Conservation (phyloP, 495 filamentous ascomycete genomes). For the Aspergillus taichungensis region DNA sequence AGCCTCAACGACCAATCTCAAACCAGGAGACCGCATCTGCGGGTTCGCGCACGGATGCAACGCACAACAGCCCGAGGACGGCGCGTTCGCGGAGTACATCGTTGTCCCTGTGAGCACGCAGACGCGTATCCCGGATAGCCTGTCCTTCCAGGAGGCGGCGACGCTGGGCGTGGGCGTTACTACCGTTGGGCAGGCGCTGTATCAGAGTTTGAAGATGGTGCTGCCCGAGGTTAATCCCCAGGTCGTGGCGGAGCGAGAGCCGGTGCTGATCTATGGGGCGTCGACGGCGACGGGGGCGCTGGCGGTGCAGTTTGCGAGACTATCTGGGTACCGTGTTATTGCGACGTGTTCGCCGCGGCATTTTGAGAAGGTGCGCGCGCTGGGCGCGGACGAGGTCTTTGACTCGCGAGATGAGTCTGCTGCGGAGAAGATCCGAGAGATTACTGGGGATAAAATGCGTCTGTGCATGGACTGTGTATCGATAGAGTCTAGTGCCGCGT, state of each 20-base stretch:
- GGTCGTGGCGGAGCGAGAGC: neutral
- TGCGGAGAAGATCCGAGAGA: slow-evolving; percentile 10
- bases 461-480: slow-evolving; percentile 23
- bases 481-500: slow-evolving; percentile 3
- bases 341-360: slow-evolving; percentile 30
- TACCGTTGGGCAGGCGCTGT: slow-evolving; percentile 19
- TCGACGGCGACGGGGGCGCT: slow-evolving; percentile 39
- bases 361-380: slow-evolving; percentile 15
- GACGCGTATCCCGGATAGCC: slow-evolving; percentile 39
- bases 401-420: slow-evolving; percentile 15
- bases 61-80: slow-evolving; percentile 30
- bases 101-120: slow-evolving; percentile 37
- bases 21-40: slow-evolving; percentile 37
- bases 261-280: slow-evolving; percentile 43
- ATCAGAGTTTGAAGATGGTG: slow-evolving; percentile 10
- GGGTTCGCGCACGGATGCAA: slow-evolving; percentile 36
- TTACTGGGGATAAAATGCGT: slow-evolving; percentile 17
- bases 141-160: slow-evolving; percentile 39
- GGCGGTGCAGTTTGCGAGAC: slow-evolving; percentile 43
- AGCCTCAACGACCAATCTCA: slow-evolving; percentile 20
- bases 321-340: slow-evolving; percentile 21
- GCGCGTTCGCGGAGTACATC: slow-evolving; percentile 42
- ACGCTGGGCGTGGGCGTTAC: slow-evolving; percentile 41
- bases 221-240: neutral
- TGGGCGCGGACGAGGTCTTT: slow-evolving; percentile 22